phyloP scores from a whole-genome alignment of 768 basidiomycete genomes.

The Rhizopogon sp. region DNA sequence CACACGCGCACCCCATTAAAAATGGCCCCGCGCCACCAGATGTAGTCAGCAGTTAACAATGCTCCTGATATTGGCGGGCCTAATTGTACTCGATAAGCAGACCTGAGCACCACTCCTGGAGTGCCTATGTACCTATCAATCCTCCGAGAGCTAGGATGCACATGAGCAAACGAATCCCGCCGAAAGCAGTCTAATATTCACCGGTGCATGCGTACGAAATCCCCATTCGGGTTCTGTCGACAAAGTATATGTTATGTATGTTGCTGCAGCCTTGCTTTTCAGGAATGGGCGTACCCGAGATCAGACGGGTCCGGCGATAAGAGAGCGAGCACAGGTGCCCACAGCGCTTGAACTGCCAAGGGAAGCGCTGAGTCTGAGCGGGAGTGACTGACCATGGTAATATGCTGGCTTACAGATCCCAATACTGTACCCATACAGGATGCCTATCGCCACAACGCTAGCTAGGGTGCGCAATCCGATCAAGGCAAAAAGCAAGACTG shows the following conservation, averaged over 20 bases:
- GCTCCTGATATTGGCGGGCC: too few species aligned
- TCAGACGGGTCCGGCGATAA: conserved; percentile 45
- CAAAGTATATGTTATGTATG: not conserved
- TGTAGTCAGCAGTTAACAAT: too few species aligned
- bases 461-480: conserved; percentile 36
- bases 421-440: conserved; percentile 49
- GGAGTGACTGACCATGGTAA: not conserved
- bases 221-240: conserved; percentile 37
- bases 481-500: conserved; percentile 40
- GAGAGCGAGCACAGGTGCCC: conserved; percentile 40
- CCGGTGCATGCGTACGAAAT: conserved; percentile 45
- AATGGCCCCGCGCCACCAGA: too few species aligned
- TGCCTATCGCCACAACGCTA: conserved; percentile 37
- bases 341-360: conserved; percentile 29
- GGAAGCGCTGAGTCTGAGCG: conserved; percentile 1
- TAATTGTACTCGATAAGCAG: too few species aligned
- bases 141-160: conserved; percentile 16
- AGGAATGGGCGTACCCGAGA: conserved; percentile 35
- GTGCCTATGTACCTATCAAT: too few species aligned
- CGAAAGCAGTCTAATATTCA: conserved; percentile 16
- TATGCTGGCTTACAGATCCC: conserved; percentile 33
- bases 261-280: not conserved
- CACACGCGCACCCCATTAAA: too few species aligned
- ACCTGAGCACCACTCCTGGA: too few species aligned
- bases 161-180: not conserved